Evolutionary conservation across 805 yeast genomes (phyloP), one percentile per base, ranked within the genome.

Genomic region (Wickerhamomyces alni): DNA sequence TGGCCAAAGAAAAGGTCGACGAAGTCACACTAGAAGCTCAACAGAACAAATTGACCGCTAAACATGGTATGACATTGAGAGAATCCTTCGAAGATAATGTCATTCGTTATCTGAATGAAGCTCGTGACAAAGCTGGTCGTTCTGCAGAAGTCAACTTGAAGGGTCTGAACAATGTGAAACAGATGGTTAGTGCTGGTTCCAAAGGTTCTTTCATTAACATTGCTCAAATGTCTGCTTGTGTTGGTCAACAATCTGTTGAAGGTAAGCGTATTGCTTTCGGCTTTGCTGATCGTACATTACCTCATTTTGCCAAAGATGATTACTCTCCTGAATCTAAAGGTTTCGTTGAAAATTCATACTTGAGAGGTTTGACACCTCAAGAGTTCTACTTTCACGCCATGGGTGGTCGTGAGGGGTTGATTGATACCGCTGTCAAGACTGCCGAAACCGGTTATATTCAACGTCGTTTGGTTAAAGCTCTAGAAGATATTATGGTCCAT

Each of bases 351-450:
- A 93, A 93, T 61, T 93, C 99, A 12, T 93, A 93, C 59, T 73
- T 91, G 59, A 81, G 98, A 71, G 99, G 99, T 29, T 74, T 93
- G 57, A 89, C 99, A 6, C 99, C 99, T 26, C 98, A 93, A 65
- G 99, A 93, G 64, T 93, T 93, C 64, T 89, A 93, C 63, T 93
- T 93, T 82, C 99, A 93, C 63, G 97, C 98, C 38, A 93, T 93
- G 96, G 98, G 99, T 59, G 99, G 99, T 72, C 87, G 99, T 76
- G 99, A 93, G 70, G 99, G 99, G 74, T 74, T 93, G 61, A 94
- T 93, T 62, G 99, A 93, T 75, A 93, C 99, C 40, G 99, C 99
- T 13, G 99, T 93, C 36, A 93, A 93, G 65, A 93, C 99, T 31
- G 98, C 99, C 3, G 98, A 91, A 67, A 89, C 98, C 21, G 98